Percentiles rank a stretch among this genome's conserved stretches.
These are phyloP conservation scores for Neonectria magnoliae DNA, from an alignment of 2,329 filamentous ascomycete genomes.

Conservation along the genomic window DNA sequence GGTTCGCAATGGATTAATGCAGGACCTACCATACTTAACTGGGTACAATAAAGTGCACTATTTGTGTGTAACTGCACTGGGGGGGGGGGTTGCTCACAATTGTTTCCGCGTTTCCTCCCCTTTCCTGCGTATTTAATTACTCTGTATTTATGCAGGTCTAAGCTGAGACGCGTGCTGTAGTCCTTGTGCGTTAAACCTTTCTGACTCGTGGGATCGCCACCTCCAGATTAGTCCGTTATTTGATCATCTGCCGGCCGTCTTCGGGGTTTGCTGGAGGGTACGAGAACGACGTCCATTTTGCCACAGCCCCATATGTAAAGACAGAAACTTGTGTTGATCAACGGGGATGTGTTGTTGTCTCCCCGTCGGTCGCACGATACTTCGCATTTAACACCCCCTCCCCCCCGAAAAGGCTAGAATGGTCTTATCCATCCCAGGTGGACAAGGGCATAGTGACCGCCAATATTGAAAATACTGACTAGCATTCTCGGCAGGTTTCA, in stretches of 20 bases:
- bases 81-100: background rate
- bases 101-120: background rate
- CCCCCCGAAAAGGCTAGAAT: background rate
- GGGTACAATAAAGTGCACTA: background rate
- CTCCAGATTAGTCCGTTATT: background rate
- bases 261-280: background rate
- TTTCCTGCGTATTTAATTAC: background rate
- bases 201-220: conserved; percentile 5
- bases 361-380: background rate
- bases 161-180: background rate
- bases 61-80: background rate
- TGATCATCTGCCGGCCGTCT: conserved; percentile 7
- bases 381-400: no score
- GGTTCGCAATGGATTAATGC: background rate
- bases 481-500: background rate
- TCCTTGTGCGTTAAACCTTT: background rate
- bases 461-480: background rate
- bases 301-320: background rate
- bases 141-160: background rate
- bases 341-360: background rate
- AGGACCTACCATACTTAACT: no score
- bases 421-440: background rate
- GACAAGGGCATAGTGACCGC: background rate
- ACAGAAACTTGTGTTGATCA: no score
- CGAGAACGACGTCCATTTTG: background rate